Evolutionary conservation across 2,329 filamentous ascomycete species (phyloP), one percentile per base, ranked within the genome.

Genomic region (Sphaerulina musiva): DNA sequence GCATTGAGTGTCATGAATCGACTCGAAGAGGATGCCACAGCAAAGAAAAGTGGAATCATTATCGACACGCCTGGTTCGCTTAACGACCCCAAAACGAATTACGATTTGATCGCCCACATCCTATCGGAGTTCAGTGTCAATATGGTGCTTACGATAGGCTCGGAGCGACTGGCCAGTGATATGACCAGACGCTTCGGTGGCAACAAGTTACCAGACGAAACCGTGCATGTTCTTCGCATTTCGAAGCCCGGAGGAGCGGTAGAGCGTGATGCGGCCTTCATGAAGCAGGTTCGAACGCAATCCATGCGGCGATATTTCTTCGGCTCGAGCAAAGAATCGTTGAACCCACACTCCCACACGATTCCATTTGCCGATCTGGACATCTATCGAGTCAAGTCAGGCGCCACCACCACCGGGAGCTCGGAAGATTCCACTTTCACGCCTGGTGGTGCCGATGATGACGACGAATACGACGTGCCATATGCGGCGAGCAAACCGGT

Each of bases 231-330:
- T 2, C 76, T 97, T 46, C 83, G 84, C 54, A 77, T 98, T 10
- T 83, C 90, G 58, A 90, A 89, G 68, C 95, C 90, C 0, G 87
- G 89, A 36, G 93, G 93, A 23, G 90, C 88, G 38, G 87, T 88
- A 1, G 82, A 88, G 64, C 80, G 89, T 46, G 86, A 90, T 59
- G 81, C 85, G 38, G 68, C 74, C 0, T 95, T 89, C 69, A 82
- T 91, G 77, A 86, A 88, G 64, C 78, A 83, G 12, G 73, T 82
- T 4, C 81, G 87, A 43, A 87, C 95, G 65, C 81, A 86, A 0
- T 81, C 87, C 48, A 90, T 96, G 49, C 86, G 87, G 61, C 86
- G 91, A 63, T 98, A 98, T 72, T 98, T 98, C 74, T 98, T 96
- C 68, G 93, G 93, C 8, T 86, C 87, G 59, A 73, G 60, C 1